These are phyloP conservation scores for Elymus sibiricus DNA, from an alignment of 176 grass and related monocot genomes.

Conservation along the genomic window DNA sequence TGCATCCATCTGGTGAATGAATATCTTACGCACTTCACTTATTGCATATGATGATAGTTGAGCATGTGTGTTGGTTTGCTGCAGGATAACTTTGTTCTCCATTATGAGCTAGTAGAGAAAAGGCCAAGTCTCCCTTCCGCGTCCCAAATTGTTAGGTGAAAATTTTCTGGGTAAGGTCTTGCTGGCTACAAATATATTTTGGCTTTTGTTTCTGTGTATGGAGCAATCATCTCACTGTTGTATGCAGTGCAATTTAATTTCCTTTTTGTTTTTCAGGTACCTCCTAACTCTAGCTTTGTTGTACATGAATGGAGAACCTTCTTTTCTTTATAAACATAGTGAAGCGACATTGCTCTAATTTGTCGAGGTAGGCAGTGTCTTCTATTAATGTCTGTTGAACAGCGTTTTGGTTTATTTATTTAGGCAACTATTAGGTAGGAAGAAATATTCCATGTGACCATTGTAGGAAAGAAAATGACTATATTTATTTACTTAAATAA, in stretches of 20 bases:
- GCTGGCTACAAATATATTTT: not conserved
- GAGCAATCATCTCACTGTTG: not conserved
- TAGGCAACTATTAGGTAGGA: not conserved
- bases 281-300: conserved; percentile 23
- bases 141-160: conserved; percentile 57
- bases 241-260: conserved; percentile 13
- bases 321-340: not conserved
- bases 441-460: not conserved
- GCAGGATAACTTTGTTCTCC: conserved; percentile 86
- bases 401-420: not conserved
- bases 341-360: conserved; percentile 5
- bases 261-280: conserved; percentile 23
- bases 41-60: not conserved
- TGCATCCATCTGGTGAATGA: not conserved
- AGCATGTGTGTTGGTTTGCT: conserved; percentile 8
- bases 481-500: not conserved
- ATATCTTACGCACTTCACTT: not conserved
- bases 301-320: conserved; percentile 2
- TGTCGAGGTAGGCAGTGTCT: conserved; percentile 16
- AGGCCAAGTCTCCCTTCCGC: conserved; percentile 53
- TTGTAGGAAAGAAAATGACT: not conserved
- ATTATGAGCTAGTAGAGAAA: conserved; percentile 82
- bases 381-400: not conserved
- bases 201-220: not conserved
- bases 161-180: conserved; percentile 37